phyloP scores from a whole-genome alignment of 2,329 filamentous ascomycete genomes.

The Colletotrichum sp. region DNA sequence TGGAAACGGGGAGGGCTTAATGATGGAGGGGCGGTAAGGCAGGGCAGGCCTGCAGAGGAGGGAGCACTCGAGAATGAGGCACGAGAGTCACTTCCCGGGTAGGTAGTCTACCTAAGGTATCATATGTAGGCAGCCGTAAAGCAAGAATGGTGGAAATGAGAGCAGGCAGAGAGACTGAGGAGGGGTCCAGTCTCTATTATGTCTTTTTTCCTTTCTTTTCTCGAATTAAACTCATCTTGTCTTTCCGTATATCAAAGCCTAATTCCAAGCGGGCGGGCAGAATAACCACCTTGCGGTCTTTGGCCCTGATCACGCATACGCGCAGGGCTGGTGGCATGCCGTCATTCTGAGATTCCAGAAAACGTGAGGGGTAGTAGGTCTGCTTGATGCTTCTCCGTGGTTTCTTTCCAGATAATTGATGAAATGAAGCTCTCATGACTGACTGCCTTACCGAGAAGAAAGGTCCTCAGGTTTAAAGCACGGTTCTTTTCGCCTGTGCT shows the following conservation, averaged over 20 bases:
- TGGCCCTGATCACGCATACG: background rate
- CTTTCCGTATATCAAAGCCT: background rate
- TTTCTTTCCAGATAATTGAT: background rate
- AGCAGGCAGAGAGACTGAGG: background rate
- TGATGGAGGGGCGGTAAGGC: constrained; percentile 16
- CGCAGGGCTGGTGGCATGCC: background rate
- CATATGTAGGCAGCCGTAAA: background rate
- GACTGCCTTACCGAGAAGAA: background rate
- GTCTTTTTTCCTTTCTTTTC: background rate
- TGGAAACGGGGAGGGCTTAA: background rate
- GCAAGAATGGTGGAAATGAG: background rate
- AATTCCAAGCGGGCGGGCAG: background rate
- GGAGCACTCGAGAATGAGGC: background rate
- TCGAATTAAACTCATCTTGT: background rate
- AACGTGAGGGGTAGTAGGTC: background rate
- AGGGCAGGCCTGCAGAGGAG: background rate
- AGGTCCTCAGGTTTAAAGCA: background rate
- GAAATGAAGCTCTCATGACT: background rate
- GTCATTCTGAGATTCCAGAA: background rate
- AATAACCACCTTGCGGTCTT: background rate
- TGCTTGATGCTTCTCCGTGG: background rate
- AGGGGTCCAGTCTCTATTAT: background rate
- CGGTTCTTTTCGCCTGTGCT: background rate
- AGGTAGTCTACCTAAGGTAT: background rate
- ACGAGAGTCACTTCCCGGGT: background rate